Base-by-base conservation (phyloP, 2,329 filamentous ascomycete species). In the Colletotrichum sp. region DNA sequence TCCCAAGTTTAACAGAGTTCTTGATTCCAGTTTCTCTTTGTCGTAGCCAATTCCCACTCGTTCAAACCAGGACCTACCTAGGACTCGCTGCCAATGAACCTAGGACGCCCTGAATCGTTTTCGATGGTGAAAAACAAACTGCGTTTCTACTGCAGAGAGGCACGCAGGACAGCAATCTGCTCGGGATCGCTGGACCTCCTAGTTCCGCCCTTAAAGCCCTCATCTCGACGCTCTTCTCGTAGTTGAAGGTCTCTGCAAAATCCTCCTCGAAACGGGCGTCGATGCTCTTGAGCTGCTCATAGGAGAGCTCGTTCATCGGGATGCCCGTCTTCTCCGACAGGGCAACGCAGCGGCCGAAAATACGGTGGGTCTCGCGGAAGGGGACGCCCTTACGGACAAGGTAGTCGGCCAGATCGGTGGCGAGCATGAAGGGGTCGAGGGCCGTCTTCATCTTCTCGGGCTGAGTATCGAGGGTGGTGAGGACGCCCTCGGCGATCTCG, bases 381-480 rank as follows among this genome's bases (percentile, higher is more conserved):
- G 94, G 94, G 19, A 95, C 92, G 44, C 92, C 92, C 83, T 92
- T 92, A 73, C 89, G 86, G 36, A 93, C 91, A 6, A 93, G 86
- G 81, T 91, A 92, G 81, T 94, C 92, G 27, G 91, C 92, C 15
- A 94, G 87, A 80, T 94, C 92, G 3, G 91, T 92, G 16, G 95
- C 95, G 4, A 98, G 90, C 95, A 98, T 97, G 82, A 95, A 94
- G 11, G 94, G 94, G 9, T 95, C 93, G 13, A 98, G 89, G 0
- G 95, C 93, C 22, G 93, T 94, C 77, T 88, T 86, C 95, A 98
- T 98, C 86, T 92, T 93, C 78, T 94, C 92, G 0, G 94, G 92
- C 80, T 91, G 89, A 77, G 94, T 89, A 8, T 87, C 90, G 13
- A 98, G 87, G 0, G 95, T 98, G 2, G 92, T 91, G 6, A 98